Percentiles rank a stretch among this genome's conserved stretches.
phyloP scores from a whole-genome alignment of 2,329 filamentous ascomycete genomes.

The Epichloe uncinata region DNA sequence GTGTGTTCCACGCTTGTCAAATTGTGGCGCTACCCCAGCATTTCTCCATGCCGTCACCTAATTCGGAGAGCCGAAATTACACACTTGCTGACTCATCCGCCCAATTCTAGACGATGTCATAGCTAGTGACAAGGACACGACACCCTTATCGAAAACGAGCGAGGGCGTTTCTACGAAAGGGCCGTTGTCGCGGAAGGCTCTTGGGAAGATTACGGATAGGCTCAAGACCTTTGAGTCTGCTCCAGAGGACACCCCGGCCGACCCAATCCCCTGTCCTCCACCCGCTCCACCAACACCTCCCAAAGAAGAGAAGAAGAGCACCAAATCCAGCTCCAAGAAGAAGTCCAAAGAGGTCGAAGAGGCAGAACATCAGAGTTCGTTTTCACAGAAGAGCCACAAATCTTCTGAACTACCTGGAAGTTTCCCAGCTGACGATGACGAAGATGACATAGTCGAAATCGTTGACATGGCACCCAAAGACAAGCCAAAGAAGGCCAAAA shows the following conservation, averaged over 20 bases:
- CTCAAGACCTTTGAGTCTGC: constrained; percentile 41
- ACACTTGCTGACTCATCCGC: constrained; percentile 34
- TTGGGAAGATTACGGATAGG: constrained; percentile 41
- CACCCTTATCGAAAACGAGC: constrained; percentile 23
- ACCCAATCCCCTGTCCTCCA: constrained; percentile 21
- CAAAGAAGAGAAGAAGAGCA: constrained; percentile 9
- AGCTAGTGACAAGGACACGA: constrained; percentile 25
- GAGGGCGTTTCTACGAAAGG: constrained; percentile 26
- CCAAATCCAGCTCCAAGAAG: constrained; percentile 30
- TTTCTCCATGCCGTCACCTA: constrained; percentile 2
- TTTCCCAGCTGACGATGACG: constrained; percentile 41
- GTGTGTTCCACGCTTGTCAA: constrained; percentile 14
- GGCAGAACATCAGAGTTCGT: constrained; percentile 16
- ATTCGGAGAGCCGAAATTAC: constrained; percentile 27
- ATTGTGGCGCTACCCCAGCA: constrained; percentile 9
- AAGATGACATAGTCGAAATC: constrained; percentile 36
- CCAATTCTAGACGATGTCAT: constrained; percentile 30
- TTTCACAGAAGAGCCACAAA: constrained; percentile 19
- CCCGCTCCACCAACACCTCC: constrained; percentile 24
- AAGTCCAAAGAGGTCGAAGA: constrained; percentile 23
- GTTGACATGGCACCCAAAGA: constrained; percentile 34
- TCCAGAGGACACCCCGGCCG: constrained; percentile 23
- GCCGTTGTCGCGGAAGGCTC: constrained; percentile 30
- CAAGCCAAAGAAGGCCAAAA: constrained; percentile 23
- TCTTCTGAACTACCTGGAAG: constrained; percentile 30